Base-by-base conservation (phyloP, 257 asterid genomes). In the Parsonsia alboflavescens region DNA sequence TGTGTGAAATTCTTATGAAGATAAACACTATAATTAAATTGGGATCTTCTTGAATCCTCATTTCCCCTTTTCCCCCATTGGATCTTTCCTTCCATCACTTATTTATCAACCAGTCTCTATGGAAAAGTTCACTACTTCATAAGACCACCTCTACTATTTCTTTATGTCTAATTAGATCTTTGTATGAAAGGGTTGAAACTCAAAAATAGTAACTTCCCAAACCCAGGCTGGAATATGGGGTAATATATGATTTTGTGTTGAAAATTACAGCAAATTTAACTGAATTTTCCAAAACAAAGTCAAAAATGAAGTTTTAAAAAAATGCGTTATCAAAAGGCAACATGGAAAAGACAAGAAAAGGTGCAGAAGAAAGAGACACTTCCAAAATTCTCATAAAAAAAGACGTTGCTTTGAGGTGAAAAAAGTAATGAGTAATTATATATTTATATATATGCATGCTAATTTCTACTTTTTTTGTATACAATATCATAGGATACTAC, bases 331-430 rank as follows among this genome's bases (percentile, higher is more conserved):
- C n/a, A 11, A 50, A 56, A 73, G 58, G 49, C n/a, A 42, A 56
- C 52, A 68, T 59, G 19, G 54, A 30, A 68, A 44, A 44, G 26
- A 49, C 71, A 39, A 69, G 53, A 70, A 70, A 63, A 24, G 19
- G 7, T 1, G 53, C 5, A 49, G 39, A 62, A 46, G 57, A 68
- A 49, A 68, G 53, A n/a, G 39, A 54, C 16, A 49, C 16, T 63
- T 77, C 73, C 76, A 63, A 71, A 50, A 62, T 77, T 52, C 28
- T 11, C 73, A 62, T 70, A 41, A 46, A 22, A 76, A 64, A 16
- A 42, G 24, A 62, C 45, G 72, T 59, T 39, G 50, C 54, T 63
- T 74, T 74, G 57, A 67, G 24, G 66, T 30, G n/a, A 19, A 16
- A 17, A 50, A n/a, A 62, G 46, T 71, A 54, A 68, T 30, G 10